Conservation (phyloP, 2,329 filamentous ascomycete species). For the Colletotrichum acutatum region DNA sequence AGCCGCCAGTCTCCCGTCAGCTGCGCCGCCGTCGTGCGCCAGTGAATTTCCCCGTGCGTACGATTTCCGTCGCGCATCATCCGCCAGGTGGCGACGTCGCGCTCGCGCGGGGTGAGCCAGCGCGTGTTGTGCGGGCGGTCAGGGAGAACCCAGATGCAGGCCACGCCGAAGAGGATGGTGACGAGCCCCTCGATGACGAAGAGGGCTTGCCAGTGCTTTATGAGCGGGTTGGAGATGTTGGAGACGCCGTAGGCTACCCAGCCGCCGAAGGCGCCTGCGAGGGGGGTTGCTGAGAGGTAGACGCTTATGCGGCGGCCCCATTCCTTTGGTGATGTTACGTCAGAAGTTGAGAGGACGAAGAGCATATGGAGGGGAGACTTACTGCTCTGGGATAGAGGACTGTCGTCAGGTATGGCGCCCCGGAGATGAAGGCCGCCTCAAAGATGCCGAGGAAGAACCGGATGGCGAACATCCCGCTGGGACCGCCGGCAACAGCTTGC, state of each 20-base stretch:
- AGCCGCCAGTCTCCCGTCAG: slow-evolving; percentile 52
- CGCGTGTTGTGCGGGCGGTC: slow-evolving; percentile 37
- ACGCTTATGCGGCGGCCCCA: slow-evolving; percentile 63
- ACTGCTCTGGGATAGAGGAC: slow-evolving; percentile 63
- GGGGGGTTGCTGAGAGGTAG: slow-evolving; percentile 65
- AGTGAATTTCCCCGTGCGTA: slow-evolving; percentile 24
- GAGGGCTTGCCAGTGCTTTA: slow-evolving; percentile 42
- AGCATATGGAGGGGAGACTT: neutral
- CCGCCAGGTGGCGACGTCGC: slow-evolving; percentile 35
- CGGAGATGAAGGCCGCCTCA: slow-evolving; percentile 60
- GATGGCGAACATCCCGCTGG: slow-evolving; percentile 44
- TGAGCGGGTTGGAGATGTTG: slow-evolving; percentile 42
- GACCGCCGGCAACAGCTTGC: slow-evolving; percentile 21
- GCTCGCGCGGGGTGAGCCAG: slow-evolving; percentile 38
- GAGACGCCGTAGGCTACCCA: slow-evolving; percentile 54
- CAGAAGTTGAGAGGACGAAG: neutral
- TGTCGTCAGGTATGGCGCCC: slow-evolving; percentile 60
- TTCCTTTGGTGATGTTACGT: slow-evolving; percentile 1
- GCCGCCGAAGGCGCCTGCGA: slow-evolving; percentile 55
- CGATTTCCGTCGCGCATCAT: slow-evolving; percentile 37
- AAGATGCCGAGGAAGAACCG: slow-evolving; percentile 59
- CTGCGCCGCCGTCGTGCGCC: slow-evolving; percentile 37
- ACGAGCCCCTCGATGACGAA: slow-evolving; percentile 50
- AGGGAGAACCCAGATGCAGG: slow-evolving; percentile 35
- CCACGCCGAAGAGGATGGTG: slow-evolving; percentile 44